phyloP scores from a whole-genome alignment of 1,284 basidiomycete species.

The Pascua sp. region DNA sequence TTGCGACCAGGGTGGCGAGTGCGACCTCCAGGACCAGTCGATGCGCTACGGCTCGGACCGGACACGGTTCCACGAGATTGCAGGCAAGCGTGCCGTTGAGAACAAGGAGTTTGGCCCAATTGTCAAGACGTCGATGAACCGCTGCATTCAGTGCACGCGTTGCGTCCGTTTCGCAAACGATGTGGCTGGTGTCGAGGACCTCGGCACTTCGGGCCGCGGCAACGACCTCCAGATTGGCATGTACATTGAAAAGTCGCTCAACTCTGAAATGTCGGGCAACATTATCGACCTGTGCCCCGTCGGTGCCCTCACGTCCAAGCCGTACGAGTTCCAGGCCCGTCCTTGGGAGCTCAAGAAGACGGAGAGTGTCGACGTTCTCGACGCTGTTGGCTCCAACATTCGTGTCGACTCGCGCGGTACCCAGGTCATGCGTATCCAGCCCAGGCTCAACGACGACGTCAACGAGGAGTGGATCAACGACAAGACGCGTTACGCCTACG shows the following conservation, averaged over 20 bases:
- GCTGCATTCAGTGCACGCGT: slow-evolving; percentile 99
- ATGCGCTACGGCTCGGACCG: slow-evolving; percentile 99
- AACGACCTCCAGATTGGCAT: slow-evolving; percentile 99
- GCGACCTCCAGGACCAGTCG: slow-evolving; percentile 98
- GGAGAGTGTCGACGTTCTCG: slow-evolving; percentile 94
- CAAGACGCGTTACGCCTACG: slow-evolving; percentile 96
- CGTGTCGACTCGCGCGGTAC: slow-evolving; percentile 93
- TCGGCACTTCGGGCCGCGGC: slow-evolving; percentile 94
- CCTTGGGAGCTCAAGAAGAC: slow-evolving; percentile 99
- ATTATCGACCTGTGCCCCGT: slow-evolving; percentile 93
- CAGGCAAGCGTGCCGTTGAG: slow-evolving; percentile 95
- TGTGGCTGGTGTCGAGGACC: slow-evolving; percentile 95
- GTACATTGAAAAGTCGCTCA: slow-evolving; percentile 96
- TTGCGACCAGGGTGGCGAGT: slow-evolving; percentile 97
- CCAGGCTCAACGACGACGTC: slow-evolving; percentile 93
- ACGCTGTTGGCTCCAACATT: slow-evolving; percentile 97
- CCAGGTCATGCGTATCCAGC: slow-evolving; percentile 95
- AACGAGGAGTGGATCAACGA: slow-evolving; percentile 99
- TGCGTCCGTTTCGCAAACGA: slow-evolving; percentile 99
- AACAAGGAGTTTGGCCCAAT: slow-evolving; percentile 98
- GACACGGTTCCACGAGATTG: slow-evolving; percentile 94
- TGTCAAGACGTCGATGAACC: slow-evolving; percentile 98
- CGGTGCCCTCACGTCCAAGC: slow-evolving; percentile 96
- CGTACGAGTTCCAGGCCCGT: slow-evolving; percentile 93
- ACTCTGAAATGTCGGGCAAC: slow-evolving; percentile 97